Percentiles rank a stretch among this genome's conserved stretches.
Evolutionary conservation across 2,329 filamentous ascomycete genomes (phyloP).

Genomic region (Ophiosphaerella narmari): DNA sequence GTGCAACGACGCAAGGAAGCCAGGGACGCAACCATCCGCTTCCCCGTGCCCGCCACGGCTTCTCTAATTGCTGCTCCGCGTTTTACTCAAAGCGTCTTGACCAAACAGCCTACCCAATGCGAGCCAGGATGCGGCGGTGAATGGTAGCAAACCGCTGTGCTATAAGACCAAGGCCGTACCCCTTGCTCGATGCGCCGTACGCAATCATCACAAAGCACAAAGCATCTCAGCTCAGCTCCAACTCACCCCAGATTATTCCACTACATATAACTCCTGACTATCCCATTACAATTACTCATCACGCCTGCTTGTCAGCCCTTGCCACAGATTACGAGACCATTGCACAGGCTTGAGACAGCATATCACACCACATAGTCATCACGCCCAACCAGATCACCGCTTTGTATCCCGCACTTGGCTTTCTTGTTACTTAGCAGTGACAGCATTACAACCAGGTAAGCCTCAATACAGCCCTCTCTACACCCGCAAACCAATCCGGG

Average conservation of each 20-base stretch:
- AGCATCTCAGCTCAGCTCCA: slow-evolving; percentile 5
- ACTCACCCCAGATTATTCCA: slow-evolving; percentile 9
- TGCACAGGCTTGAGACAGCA: slow-evolving; percentile 7
- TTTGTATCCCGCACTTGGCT: not conserved
- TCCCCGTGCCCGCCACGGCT: slow-evolving; percentile 28
- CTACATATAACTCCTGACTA: slow-evolving; percentile 7
- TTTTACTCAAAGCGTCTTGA: slow-evolving; percentile 32
- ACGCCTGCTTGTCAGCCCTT: slow-evolving; percentile 9
- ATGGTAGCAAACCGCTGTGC: slow-evolving; percentile 9
- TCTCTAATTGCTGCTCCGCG: slow-evolving; percentile 29
- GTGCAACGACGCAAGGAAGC: slow-evolving; percentile 35
- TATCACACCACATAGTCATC: slow-evolving; percentile 13
- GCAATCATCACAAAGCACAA: slow-evolving; percentile 8
- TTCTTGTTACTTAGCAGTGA: not conserved
- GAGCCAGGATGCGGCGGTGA: slow-evolving; percentile 37
- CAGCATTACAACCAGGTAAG: slow-evolving; percentile 33
- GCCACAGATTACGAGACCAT: slow-evolving; percentile 2
- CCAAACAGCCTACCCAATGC: slow-evolving; percentile 23
- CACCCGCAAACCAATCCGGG: slow-evolving; percentile 27
- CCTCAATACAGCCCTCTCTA: slow-evolving; percentile 36
- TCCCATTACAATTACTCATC: slow-evolving; percentile 8
- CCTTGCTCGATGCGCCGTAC: slow-evolving; percentile 17
- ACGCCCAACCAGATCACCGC: not conserved
- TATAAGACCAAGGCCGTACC: slow-evolving; percentile 29
- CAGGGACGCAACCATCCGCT: slow-evolving; percentile 40